Conservation (phyloP, 2,329 filamentous ascomycete species). For the Pyrenophora tritici-repentis region DNA sequence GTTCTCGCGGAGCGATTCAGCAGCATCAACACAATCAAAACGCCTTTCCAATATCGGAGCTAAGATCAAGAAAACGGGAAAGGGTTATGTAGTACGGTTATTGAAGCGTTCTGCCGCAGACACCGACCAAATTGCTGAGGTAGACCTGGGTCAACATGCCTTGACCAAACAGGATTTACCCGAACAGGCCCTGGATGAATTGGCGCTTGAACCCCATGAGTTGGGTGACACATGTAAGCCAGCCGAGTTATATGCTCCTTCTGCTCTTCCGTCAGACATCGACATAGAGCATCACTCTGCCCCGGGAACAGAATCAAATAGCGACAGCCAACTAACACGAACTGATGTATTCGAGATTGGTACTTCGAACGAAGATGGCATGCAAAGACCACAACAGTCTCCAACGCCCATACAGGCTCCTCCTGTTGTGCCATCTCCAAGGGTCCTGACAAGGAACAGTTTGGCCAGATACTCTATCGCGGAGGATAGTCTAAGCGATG, state of each 20-base stretch:
- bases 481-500: slow-evolving; percentile 37
- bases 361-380: slow-evolving; percentile 28
- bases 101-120: slow-evolving; percentile 34
- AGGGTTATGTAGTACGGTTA: slow-evolving; percentile 38
- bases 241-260: slow-evolving; percentile 25
- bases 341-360: slow-evolving; percentile 32
- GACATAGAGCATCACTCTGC: too few relatives aligned
- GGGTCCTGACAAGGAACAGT: background rate
- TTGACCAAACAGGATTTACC: background rate
- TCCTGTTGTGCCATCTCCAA: background rate
- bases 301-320: background rate
- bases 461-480: slow-evolving; percentile 16
- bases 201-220: slow-evolving; percentile 13
- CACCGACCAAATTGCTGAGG: slow-evolving; percentile 34
- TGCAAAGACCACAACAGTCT: slow-evolving; percentile 2
- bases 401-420: background rate
- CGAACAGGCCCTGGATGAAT: background rate
- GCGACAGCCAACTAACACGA: background rate
- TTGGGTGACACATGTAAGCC: slow-evolving; percentile 20
- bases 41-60: slow-evolving; percentile 40
- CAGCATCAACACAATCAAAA: slow-evolving; percentile 30
- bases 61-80: slow-evolving; percentile 41
- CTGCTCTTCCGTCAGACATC: background rate
- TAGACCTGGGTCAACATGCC: slow-evolving; percentile 25
- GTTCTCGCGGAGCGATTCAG: slow-evolving; percentile 34